phyloP scores from a whole-genome alignment of 1,139 yeast species.

The Nadsonia commutata region DNA sequence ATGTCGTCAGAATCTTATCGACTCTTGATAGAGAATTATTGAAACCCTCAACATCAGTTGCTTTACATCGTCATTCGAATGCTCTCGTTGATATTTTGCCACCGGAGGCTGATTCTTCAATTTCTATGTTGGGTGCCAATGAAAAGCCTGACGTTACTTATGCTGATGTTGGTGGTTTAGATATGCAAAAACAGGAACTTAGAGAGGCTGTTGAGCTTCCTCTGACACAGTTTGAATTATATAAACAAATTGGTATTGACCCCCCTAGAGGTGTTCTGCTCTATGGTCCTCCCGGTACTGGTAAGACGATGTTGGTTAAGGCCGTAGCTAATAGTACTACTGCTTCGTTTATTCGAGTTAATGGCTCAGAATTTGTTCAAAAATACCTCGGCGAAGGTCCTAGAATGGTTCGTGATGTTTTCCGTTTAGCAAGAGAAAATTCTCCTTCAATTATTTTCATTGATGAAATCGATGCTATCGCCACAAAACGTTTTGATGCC shows the following conservation, averaged over 20 bases:
- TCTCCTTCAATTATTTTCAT: slow-evolving; percentile 93
- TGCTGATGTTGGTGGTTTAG: slow-evolving; percentile 96
- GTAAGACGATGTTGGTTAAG: slow-evolving; percentile 96
- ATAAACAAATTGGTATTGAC: slow-evolving; percentile 95
- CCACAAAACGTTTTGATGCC: slow-evolving; percentile 97
- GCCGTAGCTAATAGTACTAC: slow-evolving; percentile 97
- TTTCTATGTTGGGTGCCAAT: slow-evolving; percentile 86
- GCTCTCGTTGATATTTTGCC: slow-evolving; percentile 95
- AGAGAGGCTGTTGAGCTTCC: slow-evolving; percentile 98
- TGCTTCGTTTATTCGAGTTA: slow-evolving; percentile 90
- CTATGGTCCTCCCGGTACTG: slow-evolving; percentile 99
- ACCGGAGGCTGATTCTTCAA: slow-evolving; percentile 96
- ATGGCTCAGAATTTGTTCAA: slow-evolving; percentile 96
- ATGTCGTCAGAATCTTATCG: slow-evolving; percentile 86
- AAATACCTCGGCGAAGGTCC: slow-evolving; percentile 99
- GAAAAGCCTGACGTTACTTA: slow-evolving; percentile 76
- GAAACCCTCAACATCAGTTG: slow-evolving; percentile 91
- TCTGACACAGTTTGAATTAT: slow-evolving; percentile 85
- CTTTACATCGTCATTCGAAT: slow-evolving; percentile 94
- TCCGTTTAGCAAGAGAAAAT: slow-evolving; percentile 92
- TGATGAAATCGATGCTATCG: slow-evolving; percentile 98
- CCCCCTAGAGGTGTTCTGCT: slow-evolving; percentile 96
- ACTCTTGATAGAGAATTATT: slow-evolving; percentile 89
- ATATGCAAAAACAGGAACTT: slow-evolving; percentile 97
- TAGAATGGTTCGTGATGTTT: slow-evolving; percentile 97